A percentile compares a stretch with the other conserved stretches of the same genome.
Evolutionary conservation across 75 land plant genomes (phyloP).

Genomic region (Pinus albicaulis): DNA sequence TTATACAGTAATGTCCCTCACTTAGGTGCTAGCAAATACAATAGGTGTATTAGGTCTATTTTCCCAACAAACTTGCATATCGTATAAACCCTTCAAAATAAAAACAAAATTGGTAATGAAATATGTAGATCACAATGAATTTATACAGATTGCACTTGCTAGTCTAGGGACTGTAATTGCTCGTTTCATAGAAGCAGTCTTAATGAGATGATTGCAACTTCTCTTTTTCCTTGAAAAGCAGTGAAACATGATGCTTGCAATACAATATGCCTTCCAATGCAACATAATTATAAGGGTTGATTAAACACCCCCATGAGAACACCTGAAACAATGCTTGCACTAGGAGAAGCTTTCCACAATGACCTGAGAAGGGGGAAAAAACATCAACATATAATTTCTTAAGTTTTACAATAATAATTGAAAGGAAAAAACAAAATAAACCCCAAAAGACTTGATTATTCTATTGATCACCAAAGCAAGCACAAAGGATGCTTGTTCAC

Average conservation of each 20-base stretch:
- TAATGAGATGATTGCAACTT: constrained; percentile 66
- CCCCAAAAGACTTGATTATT: neutral
- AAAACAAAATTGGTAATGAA: neutral
- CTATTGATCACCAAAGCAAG: neutral
- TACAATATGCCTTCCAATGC: constrained; percentile 76
- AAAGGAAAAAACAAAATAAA: neutral
- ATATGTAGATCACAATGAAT: neutral
- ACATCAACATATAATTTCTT: neutral
- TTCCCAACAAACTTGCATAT: neutral
- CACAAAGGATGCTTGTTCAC: constrained; percentile 14
- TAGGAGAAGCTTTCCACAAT: constrained; percentile 66
- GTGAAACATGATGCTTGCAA: constrained; percentile 78
- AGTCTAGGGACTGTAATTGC: constrained; percentile 24
- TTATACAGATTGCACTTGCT: neutral
- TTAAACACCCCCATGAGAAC: constrained; percentile 77
- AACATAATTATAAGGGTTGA: constrained; percentile 74
- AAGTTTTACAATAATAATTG: neutral
- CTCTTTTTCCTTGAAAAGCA: constrained; percentile 85
- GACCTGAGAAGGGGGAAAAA: constrained; percentile 32
- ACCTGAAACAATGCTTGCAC: constrained; percentile 80
- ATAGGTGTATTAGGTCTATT: neutral
- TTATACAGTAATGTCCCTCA: constrained; percentile 1
- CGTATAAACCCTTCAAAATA: neutral
- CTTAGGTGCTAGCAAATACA: neutral
- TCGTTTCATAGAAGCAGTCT: constrained; percentile 57